Conservation (phyloP, 345 rosid species). For the Microthlaspi erraticum region DNA sequence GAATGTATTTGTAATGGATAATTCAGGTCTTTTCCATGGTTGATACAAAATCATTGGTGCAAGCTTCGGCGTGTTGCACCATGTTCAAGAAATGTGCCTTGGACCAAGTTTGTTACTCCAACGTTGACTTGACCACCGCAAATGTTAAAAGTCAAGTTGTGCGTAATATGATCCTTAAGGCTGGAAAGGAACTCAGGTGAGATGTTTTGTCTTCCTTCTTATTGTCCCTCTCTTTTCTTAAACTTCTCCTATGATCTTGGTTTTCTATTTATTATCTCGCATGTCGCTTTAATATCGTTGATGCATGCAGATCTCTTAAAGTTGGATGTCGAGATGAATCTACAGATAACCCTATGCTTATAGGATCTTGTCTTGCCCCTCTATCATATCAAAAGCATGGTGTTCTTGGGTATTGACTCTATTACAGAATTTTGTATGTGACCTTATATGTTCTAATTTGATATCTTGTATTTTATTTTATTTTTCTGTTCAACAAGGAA, state of each 20-base stretch:
- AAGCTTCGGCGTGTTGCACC: slow-evolving; percentile 73
- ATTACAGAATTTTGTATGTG: background rate
- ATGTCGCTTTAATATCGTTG: background rate
- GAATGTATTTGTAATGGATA: too few relatives aligned
- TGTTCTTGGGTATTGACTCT: slow-evolving; percentile 24
- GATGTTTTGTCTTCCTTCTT: slow-evolving; percentile 16
- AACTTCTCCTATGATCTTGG: too few relatives aligned
- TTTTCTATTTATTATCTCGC: background rate
- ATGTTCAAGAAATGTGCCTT: slow-evolving; percentile 72
- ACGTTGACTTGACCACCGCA: slow-evolving; percentile 64
- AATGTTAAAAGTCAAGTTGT: slow-evolving; percentile 60
- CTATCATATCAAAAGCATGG: slow-evolving; percentile 33
- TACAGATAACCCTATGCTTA: too few relatives aligned
- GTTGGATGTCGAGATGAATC: too few relatives aligned
- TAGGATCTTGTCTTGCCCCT: slow-evolving; percentile 68
- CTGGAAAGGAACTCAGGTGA: slow-evolving; percentile 75
- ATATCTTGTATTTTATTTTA: background rate
- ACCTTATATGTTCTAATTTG: background rate
- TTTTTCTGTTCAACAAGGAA: slow-evolving; percentile 45
- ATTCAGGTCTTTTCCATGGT: slow-evolving; percentile 76
- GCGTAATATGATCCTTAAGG: slow-evolving; percentile 65
- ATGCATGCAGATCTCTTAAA: too few relatives aligned
- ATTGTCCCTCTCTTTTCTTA: too few relatives aligned
- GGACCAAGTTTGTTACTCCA: slow-evolving; percentile 70
- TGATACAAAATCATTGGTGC: slow-evolving; percentile 70